A percentile compares a stretch with the other conserved stretches of the same genome.
These are phyloP conservation scores for Neostapfia colusana DNA, from an alignment of 176 grass and related monocot species.

Conservation along the genomic window DNA sequence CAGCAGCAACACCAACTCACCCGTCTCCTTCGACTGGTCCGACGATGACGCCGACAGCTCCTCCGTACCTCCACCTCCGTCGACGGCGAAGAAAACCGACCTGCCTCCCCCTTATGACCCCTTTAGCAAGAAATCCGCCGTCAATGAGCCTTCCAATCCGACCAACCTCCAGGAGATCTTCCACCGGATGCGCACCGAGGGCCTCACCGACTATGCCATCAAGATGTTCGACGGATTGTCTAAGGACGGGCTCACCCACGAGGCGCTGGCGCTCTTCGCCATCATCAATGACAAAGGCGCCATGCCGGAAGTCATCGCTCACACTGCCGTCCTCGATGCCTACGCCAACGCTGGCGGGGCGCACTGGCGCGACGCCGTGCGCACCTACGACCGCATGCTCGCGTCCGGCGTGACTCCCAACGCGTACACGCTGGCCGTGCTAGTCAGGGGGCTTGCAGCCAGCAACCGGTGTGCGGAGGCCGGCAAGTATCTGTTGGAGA, in stretches of 20 bases:
- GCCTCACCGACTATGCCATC: conserved; percentile 81
- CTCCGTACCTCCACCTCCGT: conserved; percentile 6
- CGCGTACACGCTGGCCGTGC: conserved; percentile 65
- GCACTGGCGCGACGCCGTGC: conserved; percentile 64
- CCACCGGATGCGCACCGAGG: conserved; percentile 73
- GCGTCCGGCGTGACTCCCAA: conserved; percentile 61
- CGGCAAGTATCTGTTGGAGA: conserved; percentile 68
- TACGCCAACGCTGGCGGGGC: conserved; percentile 62
- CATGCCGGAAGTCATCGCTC: conserved; percentile 89
- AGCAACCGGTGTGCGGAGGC: conserved; percentile 48
- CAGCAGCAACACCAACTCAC: conserved; percentile 63
- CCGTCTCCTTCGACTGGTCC: conserved; percentile 80
- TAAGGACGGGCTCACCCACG: conserved; percentile 79
- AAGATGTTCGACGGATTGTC: conserved; percentile 99
- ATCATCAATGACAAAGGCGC: conserved; percentile 76
- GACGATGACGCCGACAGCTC: conserved; percentile 51
- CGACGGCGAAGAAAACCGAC: conserved; percentile 25
- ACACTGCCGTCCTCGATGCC: conserved; percentile 83
- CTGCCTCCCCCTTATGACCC: conserved; percentile 75
- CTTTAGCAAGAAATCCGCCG: conserved; percentile 64
- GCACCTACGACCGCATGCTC: conserved; percentile 77
- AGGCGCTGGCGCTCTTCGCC: conserved; percentile 68
- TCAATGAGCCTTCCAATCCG: conserved; percentile 54
- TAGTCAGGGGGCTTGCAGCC: conserved; percentile 62
- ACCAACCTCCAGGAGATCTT: conserved; percentile 85